Evolutionary conservation across 2,329 filamentous ascomycete genomes (phyloP).

Genomic region (Penicillium sp.): DNA sequence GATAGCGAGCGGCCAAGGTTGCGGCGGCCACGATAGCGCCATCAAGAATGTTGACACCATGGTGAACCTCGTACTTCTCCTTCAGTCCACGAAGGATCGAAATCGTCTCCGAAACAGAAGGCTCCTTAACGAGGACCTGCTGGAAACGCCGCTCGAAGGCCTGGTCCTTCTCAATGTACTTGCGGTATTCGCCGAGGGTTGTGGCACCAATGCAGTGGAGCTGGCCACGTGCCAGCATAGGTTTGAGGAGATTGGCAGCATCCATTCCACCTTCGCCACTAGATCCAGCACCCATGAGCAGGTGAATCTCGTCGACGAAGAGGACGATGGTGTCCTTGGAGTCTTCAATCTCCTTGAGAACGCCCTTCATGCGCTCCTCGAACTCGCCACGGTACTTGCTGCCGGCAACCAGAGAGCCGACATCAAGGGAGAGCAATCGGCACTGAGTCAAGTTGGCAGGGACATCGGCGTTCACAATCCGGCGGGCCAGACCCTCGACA

Average conservation of each 20-base stretch:
- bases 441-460: slow-evolving; percentile 93
- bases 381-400: slow-evolving; percentile 99
- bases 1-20: slow-evolving; percentile 88
- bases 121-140: slow-evolving; percentile 96
- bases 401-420: slow-evolving; percentile 90
- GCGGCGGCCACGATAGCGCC: slow-evolving; percentile 88
- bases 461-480: slow-evolving; percentile 95
- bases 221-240: slow-evolving; percentile 95
- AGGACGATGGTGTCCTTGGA: slow-evolving; percentile 96
- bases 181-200: slow-evolving; percentile 91
- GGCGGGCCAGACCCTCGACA: slow-evolving; percentile 90
- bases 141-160: slow-evolving; percentile 99
- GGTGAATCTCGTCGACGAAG: slow-evolving; percentile 98
- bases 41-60: slow-evolving; percentile 95
- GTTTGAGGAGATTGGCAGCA: slow-evolving; percentile 94
- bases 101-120: slow-evolving; percentile 81
- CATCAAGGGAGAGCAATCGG: slow-evolving; percentile 91
- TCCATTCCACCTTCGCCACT: slow-evolving; percentile 98
- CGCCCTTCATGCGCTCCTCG: slow-evolving; percentile 98
- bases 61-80: slow-evolving; percentile 97
- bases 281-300: slow-evolving; percentile 95
- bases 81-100: slow-evolving; percentile 98
- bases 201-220: slow-evolving; percentile 98
- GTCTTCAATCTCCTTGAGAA: slow-evolving; percentile 93
- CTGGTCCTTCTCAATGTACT: slow-evolving; percentile 98